Conservation (phyloP, 2,329 filamentous ascomycete species). For the Neoarthrinium moseri region DNA sequence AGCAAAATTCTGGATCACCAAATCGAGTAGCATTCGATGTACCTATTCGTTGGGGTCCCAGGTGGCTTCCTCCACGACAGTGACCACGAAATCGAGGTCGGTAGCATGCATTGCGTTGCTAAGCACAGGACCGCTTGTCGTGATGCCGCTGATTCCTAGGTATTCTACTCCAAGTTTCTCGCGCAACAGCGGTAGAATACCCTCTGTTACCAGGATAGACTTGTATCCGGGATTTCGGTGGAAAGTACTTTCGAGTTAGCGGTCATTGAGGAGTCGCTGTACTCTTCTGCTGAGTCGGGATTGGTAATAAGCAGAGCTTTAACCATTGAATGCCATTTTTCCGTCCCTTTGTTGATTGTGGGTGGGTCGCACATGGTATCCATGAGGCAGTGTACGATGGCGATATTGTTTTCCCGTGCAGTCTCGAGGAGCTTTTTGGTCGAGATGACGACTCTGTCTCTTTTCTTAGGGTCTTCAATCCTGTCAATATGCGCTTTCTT, state of each 20-base stretch:
- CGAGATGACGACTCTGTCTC: not conserved
- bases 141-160: slow-evolving; percentile 11
- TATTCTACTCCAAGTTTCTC: not conserved
- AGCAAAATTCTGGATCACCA: not conserved
- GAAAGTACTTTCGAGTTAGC: not conserved
- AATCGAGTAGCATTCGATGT: slow-evolving; percentile 3
- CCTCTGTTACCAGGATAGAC: not conserved
- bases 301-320: not conserved
- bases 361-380: not conserved
- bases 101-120: slow-evolving; percentile 10
- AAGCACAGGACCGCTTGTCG: slow-evolving; percentile 10
- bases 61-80: slow-evolving; percentile 11
- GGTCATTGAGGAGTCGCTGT: not conserved
- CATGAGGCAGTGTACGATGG: not conserved
- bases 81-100: slow-evolving; percentile 12
- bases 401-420: not conserved
- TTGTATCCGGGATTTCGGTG: not conserved
- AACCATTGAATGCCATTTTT: not conserved
- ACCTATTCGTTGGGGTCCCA: slow-evolving; percentile 12
- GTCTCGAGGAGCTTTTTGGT: not conserved
- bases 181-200: not conserved
- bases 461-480: not conserved
- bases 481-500: not conserved
- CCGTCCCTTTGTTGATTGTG: not conserved
- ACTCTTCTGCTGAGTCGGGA: not conserved